These are phyloP conservation scores for Epichloe coenophiala DNA, from an alignment of 2,329 filamentous ascomycete species.

Conservation along the genomic window DNA sequence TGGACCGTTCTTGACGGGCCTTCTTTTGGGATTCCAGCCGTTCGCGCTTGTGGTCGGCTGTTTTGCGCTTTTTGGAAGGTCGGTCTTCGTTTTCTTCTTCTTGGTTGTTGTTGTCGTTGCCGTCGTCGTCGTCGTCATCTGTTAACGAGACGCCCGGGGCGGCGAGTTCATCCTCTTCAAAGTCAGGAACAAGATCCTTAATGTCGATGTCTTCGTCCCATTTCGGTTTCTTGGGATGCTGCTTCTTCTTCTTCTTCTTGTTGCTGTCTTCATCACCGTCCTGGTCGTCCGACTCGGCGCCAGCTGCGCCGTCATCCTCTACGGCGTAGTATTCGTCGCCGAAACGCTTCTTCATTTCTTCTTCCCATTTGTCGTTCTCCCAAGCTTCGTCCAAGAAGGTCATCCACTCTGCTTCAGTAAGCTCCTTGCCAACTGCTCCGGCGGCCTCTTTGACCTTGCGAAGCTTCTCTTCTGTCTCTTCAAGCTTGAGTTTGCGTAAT, in stretches of 20 bases:
- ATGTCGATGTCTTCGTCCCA: conserved; percentile 99
- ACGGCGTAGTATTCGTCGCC: conserved; percentile 83
- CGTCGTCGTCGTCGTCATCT: conserved; percentile 25
- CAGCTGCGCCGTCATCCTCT: conserved; percentile 38
- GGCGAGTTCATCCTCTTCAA: conserved; percentile 47
- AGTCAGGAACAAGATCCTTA: conserved; percentile 78
- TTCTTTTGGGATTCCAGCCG: conserved; percentile 49
- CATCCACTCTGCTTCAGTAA: conserved; percentile 68
- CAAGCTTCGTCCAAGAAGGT: conserved; percentile 76
- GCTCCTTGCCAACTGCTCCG: conserved; percentile 53
- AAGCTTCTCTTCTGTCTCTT: conserved; percentile 79
- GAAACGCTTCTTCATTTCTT: conserved; percentile 78
- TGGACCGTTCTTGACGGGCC: conserved; percentile 66
- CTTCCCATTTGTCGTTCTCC: conserved; percentile 81
- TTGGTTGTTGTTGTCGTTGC: conserved; percentile 20
- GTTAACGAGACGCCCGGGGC: conserved; percentile 42
- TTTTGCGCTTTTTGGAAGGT: conserved; percentile 47
- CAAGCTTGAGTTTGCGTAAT: conserved; percentile 75
- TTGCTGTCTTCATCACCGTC: conserved; percentile 52
- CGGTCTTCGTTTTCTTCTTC: conserved; percentile 29
- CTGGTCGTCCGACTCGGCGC: conserved; percentile 47
- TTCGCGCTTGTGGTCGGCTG: conserved; percentile 46
- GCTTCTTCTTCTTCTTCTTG: conserved; percentile 26
- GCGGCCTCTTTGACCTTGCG: conserved; percentile 81
- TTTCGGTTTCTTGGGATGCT: conserved; percentile 44